Evolutionary conservation across 305 asterid species (phyloP), one percentile per base, ranked within the genome.

Genomic region (Vinca major): DNA sequence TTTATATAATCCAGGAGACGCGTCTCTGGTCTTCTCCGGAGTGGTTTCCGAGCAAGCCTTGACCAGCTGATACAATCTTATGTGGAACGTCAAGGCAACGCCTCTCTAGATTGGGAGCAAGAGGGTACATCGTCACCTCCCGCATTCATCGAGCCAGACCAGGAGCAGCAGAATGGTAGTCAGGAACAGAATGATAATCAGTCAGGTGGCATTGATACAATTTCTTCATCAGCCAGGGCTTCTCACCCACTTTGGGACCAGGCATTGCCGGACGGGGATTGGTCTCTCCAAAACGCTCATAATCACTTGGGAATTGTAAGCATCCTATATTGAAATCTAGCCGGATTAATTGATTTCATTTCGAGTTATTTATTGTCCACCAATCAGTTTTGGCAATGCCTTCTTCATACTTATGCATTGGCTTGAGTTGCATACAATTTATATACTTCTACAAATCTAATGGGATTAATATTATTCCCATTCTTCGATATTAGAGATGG

Each of bases 1-100:
- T 68, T 70, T 73, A 7, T 73, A 43, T 73, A 50, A 48, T 81
- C 63, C 79, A 93, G 99, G 96, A 82, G 96, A 73, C 86, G 89
- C 4, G 99, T 93, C 52, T 93, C 99, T 51, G 74, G 84, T 77
- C 94, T 93, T 79, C 96, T 93, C 44, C 82, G 84, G n/a, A 88
- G 98, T 81, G 79, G 94, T 75, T 93, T 93, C 73, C 86, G 96
- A 21, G 91, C 86, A 72, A 87, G 86, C 72, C 80, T 93, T 62
- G 80, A 89, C 77, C 96, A 80, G 78, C 82, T 93, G 69, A 80
- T 93, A 71, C 96, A 84, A 69, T 90, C 97, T 43, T 90, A 85
- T 11, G 85, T 75, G 37, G 90, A 86, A 79, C 89, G 96, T 80
- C 95, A 82, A 48, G 86, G 76, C 50, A 84, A 77, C 71, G 81